phyloP scores from a whole-genome alignment of 768 basidiomycete genomes.

The Trametes sanguinea region DNA sequence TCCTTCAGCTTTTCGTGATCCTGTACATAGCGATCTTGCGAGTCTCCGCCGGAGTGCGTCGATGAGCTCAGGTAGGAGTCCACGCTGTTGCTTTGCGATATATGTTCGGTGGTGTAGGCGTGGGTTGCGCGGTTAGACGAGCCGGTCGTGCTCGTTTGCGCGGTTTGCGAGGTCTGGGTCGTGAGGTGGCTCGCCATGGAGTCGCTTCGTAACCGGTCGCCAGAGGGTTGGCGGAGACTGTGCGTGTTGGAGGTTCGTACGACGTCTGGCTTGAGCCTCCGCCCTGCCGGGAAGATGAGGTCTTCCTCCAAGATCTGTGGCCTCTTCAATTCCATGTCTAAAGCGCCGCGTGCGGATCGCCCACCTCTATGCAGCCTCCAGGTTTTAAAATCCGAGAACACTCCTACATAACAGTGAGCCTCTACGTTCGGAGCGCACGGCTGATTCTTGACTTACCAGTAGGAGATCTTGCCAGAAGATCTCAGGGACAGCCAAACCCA shows the following conservation, averaged over 20 bases:
- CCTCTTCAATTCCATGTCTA: neutral
- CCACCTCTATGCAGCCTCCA: slow-evolving; percentile 65
- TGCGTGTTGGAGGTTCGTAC: neutral
- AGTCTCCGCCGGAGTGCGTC: slow-evolving; percentile 11
- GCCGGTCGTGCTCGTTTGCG: neutral
- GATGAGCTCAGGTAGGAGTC: slow-evolving; percentile 6
- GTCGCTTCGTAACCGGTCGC: slow-evolving; percentile 10
- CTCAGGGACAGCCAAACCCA: slow-evolving; percentile 72
- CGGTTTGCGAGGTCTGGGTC: neutral
- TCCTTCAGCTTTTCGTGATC: slow-evolving; percentile 63
- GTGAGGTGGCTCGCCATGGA: slow-evolving; percentile 14
- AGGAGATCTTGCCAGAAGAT: slow-evolving; percentile 73
- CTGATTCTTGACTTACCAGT: slow-evolving; percentile 43
- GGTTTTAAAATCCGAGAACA: slow-evolving; percentile 64
- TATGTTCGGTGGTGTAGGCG: slow-evolving; percentile 9
- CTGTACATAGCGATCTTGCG: slow-evolving; percentile 38
- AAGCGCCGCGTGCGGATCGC: slow-evolving; percentile 10
- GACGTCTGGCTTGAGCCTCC: slow-evolving; percentile 6
- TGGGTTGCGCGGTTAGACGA: slow-evolving; percentile 1
- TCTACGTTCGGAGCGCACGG: too few relatives aligned
- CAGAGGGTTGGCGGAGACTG: neutral
- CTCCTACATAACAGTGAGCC: slow-evolving; percentile 46
- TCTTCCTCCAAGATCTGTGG: slow-evolving; percentile 72
- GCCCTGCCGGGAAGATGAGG: slow-evolving; percentile 56
- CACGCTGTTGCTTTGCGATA: slow-evolving; percentile 1